Conservation (phyloP, 2,329 filamentous ascomycete species). For the Fusarium goolgardi region DNA sequence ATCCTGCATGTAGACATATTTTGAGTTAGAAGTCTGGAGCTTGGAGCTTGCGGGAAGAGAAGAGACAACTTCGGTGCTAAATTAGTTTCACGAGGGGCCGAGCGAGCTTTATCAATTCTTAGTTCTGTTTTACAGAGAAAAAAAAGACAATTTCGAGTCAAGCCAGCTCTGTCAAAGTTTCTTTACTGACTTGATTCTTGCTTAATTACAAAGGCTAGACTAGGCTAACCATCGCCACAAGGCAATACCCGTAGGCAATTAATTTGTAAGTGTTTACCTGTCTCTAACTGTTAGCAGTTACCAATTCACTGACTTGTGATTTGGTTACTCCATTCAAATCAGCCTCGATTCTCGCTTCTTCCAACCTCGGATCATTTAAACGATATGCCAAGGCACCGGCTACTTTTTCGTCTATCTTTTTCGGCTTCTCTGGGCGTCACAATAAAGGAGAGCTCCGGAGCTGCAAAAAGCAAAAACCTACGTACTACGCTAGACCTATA, state of each 20-base stretch:
- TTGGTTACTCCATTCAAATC: slow-evolving; percentile 1
- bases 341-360: slow-evolving; percentile 13
- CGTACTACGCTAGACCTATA: neutral
- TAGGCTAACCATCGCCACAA: slow-evolving; percentile 2
- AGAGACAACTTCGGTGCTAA: slow-evolving; percentile 11
- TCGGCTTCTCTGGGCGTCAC: neutral
- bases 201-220: neutral
- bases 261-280: neutral
- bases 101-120: neutral
- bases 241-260: neutral
- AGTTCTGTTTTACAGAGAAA: neutral
- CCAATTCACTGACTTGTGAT: neutral
- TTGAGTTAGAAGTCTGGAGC: neutral
- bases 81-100: neutral
- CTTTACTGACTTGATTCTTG: neutral
- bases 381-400: slow-evolving; percentile 10
- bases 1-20: neutral
- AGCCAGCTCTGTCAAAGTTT: neutral
- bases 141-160: neutral
- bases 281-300: neutral
- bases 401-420: neutral
- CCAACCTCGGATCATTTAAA: slow-evolving; percentile 8
- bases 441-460: slow-evolving; percentile 27
- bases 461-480: slow-evolving; percentile 34
- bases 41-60: neutral